Conservation (phyloP, 1,284 basidiomycete species). For the Ustilago cynodontis region DNA sequence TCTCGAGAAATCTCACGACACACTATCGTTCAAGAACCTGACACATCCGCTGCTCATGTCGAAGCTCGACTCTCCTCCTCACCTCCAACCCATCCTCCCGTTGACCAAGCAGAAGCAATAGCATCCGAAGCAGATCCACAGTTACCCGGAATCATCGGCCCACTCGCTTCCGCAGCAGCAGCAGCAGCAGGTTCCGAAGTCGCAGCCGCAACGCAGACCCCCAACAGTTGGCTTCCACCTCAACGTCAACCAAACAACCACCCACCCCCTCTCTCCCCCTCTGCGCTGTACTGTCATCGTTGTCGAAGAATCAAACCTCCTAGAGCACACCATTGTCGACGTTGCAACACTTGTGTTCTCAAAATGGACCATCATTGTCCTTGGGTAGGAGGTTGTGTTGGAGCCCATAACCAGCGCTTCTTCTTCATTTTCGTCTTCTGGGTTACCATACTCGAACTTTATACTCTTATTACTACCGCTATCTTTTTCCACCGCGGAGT, state of each 20-base stretch:
- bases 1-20: conserved; percentile 11
- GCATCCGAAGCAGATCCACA: conserved; percentile 18
- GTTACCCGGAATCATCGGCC: conserved; percentile 26
- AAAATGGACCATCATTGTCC: conserved; percentile 80
- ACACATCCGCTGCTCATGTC: conserved; percentile 11
- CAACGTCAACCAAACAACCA: conserved; percentile 30
- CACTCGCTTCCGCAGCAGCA: conserved; percentile 23
- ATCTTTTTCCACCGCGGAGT: conserved; percentile 62
- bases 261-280: conserved; percentile 36
- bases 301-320: conserved; percentile 76
- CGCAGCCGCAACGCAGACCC: background rate
- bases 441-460: conserved; percentile 75
- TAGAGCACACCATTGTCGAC: conserved; percentile 81
- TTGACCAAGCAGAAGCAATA: conserved; percentile 3
- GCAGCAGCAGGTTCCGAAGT: conserved; percentile 18
- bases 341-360: conserved; percentile 79
- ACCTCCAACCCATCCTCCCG: background rate
- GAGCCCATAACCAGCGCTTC: conserved; percentile 83
- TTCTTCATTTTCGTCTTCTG: conserved; percentile 80
- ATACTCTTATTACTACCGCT: conserved; percentile 74
- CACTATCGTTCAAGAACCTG: conserved; percentile 16
- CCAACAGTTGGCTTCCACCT: conserved; percentile 22
- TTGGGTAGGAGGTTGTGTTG: conserved; percentile 85
- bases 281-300: conserved; percentile 63
- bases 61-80: conserved; percentile 12